phyloP scores from a whole-genome alignment of 2,329 filamentous ascomycete species.

The Xylaria polymorpha region DNA sequence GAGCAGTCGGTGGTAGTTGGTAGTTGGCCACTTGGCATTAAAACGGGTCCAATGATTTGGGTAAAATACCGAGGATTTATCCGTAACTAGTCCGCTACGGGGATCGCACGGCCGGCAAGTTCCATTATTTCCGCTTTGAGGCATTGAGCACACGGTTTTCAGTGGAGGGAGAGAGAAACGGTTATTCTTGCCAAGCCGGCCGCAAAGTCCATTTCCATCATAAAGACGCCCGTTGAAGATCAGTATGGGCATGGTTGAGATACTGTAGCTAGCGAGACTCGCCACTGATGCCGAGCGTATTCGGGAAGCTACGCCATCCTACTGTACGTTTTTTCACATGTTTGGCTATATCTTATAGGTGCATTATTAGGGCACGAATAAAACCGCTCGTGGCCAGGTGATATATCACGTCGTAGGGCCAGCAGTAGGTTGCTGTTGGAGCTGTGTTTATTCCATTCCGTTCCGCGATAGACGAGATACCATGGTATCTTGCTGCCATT shows the following conservation, averaged over 20 bases:
- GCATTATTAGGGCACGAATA: constrained; percentile 27
- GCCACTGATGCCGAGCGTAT: background rate
- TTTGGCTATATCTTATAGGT: constrained; percentile 10
- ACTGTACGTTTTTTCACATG: constrained; percentile 1
- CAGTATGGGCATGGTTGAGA: constrained; percentile 8
- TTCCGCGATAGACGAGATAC: constrained; percentile 18
- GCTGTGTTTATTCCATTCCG: constrained; percentile 24
- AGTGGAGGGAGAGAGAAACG: constrained; percentile 22
- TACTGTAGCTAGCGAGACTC: constrained; percentile 1
- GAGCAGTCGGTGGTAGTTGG: background rate
- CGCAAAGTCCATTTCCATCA: constrained; percentile 15
- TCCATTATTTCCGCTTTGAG: constrained; percentile 32
- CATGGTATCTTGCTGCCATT: constrained; percentile 14
- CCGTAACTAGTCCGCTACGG: constrained; percentile 29
- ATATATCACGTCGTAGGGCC: constrained; percentile 1
- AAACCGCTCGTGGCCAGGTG: background rate
- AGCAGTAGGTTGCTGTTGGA: constrained; percentile 16
- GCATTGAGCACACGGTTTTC: constrained; percentile 28
- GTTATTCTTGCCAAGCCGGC: constrained; percentile 28
- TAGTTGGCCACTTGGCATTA: background rate
- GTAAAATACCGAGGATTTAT: constrained; percentile 32
- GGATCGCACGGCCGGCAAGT: constrained; percentile 16
- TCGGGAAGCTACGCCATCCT: constrained; percentile 20
- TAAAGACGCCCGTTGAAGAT: constrained; percentile 11
- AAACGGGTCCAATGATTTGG: constrained; percentile 25